phyloP scores from a whole-genome alignment of 1,139 yeast genomes.

The Candida sp. region DNA sequence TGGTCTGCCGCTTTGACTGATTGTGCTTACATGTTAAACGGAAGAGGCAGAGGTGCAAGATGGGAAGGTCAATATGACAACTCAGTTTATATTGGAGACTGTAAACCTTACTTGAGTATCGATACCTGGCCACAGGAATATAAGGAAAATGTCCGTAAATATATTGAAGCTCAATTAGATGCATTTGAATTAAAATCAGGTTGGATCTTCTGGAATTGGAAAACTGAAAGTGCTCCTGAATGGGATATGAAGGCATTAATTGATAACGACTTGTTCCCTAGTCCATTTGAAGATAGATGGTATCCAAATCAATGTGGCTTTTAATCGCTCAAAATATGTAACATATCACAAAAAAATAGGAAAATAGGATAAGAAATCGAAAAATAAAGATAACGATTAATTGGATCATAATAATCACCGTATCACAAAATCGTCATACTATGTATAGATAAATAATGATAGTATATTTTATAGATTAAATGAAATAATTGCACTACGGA shows the following conservation, averaged over 20 bases:
- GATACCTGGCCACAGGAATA: constrained; percentile 59
- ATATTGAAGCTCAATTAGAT: constrained; percentile 87
- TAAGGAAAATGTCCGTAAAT: constrained; percentile 58
- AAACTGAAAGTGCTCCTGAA: constrained; percentile 79
- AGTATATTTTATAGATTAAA: no score
- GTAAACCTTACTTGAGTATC: constrained; percentile 55
- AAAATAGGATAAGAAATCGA: no score
- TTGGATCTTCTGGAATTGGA: constrained; percentile 93
- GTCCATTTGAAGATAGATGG: constrained; percentile 66
- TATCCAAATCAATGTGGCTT: constrained; percentile 63
- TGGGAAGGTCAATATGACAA: constrained; percentile 66
- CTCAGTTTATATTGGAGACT: constrained; percentile 57
- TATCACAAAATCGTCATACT: no score
- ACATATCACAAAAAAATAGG: no score
- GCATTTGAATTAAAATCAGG: constrained; percentile 71
- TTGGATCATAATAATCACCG: no score
- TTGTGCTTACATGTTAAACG: constrained; percentile 90
- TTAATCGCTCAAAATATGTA: neutral
- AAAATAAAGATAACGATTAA: no score
- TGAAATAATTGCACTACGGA: no score
- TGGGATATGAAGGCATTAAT: constrained; percentile 77
- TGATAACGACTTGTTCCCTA: constrained; percentile 68
- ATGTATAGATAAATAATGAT: no score
- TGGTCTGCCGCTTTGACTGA: constrained; percentile 95
- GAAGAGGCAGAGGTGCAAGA: constrained; percentile 86